These are phyloP conservation scores for Paraphysoderma sedebokerense DNA, from an alignment of 371 early-diverging fungal species.

Conservation along the genomic window DNA sequence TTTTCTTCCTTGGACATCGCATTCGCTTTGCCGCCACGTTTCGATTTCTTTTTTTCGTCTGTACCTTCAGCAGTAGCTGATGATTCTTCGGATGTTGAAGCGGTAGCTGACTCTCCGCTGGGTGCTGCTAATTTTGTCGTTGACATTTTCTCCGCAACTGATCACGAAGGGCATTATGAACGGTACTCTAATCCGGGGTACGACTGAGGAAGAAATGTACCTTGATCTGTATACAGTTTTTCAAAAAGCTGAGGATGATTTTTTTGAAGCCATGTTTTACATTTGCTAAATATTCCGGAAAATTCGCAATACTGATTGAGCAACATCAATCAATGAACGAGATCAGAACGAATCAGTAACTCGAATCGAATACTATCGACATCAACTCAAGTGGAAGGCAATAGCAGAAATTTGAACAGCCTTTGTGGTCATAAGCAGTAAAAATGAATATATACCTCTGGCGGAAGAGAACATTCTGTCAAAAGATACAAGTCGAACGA, in stretches of 20 bases:
- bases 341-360: too few relatives aligned
- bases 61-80: slow-evolving; percentile 1
- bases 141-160: neutral
- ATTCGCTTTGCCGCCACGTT: slow-evolving; percentile 1
- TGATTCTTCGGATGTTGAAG: neutral
- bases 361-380: too few relatives aligned
- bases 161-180: neutral
- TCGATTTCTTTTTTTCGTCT: neutral
- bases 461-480: too few relatives aligned
- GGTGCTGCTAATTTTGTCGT: too few relatives aligned
- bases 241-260: neutral
- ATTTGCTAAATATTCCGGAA: slow-evolving; percentile 1
- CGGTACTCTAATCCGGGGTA: neutral
- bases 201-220: neutral
- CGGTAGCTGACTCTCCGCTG: too few relatives aligned
- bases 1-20: neutral
- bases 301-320: slow-evolving; percentile 7
- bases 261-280: slow-evolving; percentile 3
- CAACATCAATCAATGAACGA: too few relatives aligned
- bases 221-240: neutral
- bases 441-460: too few relatives aligned
- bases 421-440: too few relatives aligned
- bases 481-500: too few relatives aligned
- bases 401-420: too few relatives aligned
- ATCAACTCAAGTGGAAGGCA: too few relatives aligned